Evolutionary conservation across 106 monocot genomes (phyloP).

Genomic region (Allium fistulosum): DNA sequence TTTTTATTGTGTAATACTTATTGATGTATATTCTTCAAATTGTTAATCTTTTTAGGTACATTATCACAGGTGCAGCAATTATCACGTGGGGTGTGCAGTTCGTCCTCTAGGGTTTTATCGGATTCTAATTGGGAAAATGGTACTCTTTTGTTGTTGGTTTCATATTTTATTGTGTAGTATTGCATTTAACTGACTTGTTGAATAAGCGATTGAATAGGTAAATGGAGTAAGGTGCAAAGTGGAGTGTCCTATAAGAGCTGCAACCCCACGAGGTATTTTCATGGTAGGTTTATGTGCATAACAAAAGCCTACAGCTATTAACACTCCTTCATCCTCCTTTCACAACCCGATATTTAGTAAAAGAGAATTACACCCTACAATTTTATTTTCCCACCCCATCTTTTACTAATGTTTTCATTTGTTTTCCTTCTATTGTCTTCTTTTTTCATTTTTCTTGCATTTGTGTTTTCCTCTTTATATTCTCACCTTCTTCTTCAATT

Average conservation of each 20-base stretch:
- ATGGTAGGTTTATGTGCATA: constrained; percentile 13
- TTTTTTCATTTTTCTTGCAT: too few relatives aligned
- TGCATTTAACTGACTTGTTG: too few relatives aligned
- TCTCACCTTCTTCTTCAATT: too few relatives aligned
- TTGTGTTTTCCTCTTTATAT: too few relatives aligned
- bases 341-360: too few relatives aligned
- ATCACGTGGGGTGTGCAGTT: constrained; percentile 25
- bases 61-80: constrained; percentile 11
- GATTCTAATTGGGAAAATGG: background rate
- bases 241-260: constrained; percentile 5
- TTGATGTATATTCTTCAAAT: background rate
- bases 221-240: constrained; percentile 8
- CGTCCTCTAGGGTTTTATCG: constrained; percentile 13
- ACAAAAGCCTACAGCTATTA: too few relatives aligned
- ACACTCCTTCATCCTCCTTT: too few relatives aligned
- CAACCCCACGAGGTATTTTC: constrained; percentile 18
- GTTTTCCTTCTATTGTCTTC: too few relatives aligned
- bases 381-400: too few relatives aligned
- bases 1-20: background rate
- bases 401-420: too few relatives aligned
- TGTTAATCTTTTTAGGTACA: background rate
- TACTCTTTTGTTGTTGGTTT: background rate
- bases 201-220: constrained; percentile 10
- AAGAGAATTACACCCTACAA: too few relatives aligned
- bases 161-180: background rate